These are phyloP conservation scores for Chaetoscypha palmicola DNA, from an alignment of 2,329 filamentous ascomycete species.

Conservation along the genomic window DNA sequence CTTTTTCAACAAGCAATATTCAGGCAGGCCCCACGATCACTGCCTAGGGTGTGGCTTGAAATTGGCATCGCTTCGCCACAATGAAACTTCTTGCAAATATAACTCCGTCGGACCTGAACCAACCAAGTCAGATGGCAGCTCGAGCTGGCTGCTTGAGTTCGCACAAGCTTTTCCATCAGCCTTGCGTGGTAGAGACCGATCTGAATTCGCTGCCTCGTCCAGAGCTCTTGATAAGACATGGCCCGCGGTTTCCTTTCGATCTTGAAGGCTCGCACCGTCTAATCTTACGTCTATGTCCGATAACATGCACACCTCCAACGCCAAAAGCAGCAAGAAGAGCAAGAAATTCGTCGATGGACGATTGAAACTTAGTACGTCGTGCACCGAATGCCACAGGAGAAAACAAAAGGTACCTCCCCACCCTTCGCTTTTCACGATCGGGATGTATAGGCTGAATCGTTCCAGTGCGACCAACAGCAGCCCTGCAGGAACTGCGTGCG, in stretches of 20 bases:
- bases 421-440: not conserved
- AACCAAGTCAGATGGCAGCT: not conserved
- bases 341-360: conserved; percentile 12
- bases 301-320: conserved; percentile 11
- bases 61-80: not conserved
- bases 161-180: not conserved
- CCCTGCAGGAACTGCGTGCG: conserved; percentile 48
- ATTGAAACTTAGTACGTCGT: conserved; percentile 34
- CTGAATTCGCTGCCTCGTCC: not conserved
- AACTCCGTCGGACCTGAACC: not conserved
- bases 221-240: not conserved
- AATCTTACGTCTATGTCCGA: conserved; percentile 13
- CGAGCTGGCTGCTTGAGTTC: not conserved
- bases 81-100: too few species aligned
- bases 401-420: conserved; percentile 38
- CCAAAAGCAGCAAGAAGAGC: conserved; percentile 7
- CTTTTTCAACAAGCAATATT: too few species aligned
- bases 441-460: conserved; percentile 3
- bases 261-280: not conserved
- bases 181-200: not conserved
- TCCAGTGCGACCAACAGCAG: conserved; percentile 46
- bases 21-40: too few species aligned
- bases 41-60: not conserved
- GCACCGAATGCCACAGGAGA: conserved; percentile 44
- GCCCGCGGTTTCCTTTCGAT: not conserved